Conservation (phyloP, 2,329 filamentous ascomycete genomes). For the Neoscytalidium dimidiatum region DNA sequence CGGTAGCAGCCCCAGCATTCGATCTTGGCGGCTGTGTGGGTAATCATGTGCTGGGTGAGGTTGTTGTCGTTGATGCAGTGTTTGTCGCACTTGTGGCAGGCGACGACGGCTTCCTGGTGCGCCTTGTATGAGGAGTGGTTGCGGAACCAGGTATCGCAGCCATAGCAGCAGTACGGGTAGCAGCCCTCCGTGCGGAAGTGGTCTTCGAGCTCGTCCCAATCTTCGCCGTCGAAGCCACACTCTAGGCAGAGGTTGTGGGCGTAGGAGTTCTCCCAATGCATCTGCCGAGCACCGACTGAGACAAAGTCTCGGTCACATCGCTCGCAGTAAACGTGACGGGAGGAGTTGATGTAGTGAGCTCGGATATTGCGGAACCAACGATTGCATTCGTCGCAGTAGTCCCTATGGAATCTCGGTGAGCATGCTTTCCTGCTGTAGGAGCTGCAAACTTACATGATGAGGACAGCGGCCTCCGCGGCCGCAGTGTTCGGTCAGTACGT, state of each 20-base stretch:
- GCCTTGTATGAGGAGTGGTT: background rate
- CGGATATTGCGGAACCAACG: background rate
- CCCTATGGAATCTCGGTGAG: background rate
- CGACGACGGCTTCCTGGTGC: background rate
- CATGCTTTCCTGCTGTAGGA: background rate
- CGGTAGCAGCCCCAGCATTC: conserved; percentile 7
- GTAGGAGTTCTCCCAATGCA: background rate
- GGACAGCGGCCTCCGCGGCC: background rate
- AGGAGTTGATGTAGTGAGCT: background rate
- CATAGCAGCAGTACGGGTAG: background rate
- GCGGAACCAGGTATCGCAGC: background rate
- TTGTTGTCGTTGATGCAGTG: background rate
- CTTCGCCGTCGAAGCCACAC: conserved; percentile 1
- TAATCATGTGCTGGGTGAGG: background rate
- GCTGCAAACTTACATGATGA: background rate
- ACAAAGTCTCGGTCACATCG: conserved; percentile 1
- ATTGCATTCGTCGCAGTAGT: background rate
- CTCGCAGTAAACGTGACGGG: background rate
- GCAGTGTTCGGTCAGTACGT: background rate
- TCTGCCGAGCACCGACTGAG: background rate
- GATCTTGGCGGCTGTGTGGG: background rate
- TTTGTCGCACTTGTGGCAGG: background rate
- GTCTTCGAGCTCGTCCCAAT: background rate
- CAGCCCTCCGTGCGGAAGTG: background rate
- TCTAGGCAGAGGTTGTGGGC: conserved; percentile 2